A percentile compares a stretch with the other conserved stretches of the same genome.
Conservation (phyloP, 257 asterid species). For the Penstemon eatonii region DNA sequence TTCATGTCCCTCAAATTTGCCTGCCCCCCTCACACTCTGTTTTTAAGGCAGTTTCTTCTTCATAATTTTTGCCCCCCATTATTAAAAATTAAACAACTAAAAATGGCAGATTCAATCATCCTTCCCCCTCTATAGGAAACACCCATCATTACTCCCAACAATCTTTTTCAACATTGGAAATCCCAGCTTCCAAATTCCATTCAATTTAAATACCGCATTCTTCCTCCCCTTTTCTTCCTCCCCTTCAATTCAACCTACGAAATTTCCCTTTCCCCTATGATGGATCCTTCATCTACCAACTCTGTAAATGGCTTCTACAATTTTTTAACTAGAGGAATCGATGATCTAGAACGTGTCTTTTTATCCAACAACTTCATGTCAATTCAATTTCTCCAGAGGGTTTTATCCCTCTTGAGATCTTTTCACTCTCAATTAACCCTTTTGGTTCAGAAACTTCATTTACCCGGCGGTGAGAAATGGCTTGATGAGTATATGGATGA, state of each 20-base stretch:
- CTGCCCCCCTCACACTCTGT: constrained; percentile 30
- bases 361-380: constrained; percentile 80
- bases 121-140: constrained; percentile 89
- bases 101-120: constrained; percentile 83
- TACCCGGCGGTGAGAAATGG: constrained; percentile 94
- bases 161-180: constrained; percentile 66
- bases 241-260: not conserved
- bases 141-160: constrained; percentile 96
- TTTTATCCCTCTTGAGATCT: constrained; percentile 68
- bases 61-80: constrained; percentile 26
- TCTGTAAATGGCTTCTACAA: constrained; percentile 84
- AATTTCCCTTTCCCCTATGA: constrained; percentile 28
- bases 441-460: constrained; percentile 74
- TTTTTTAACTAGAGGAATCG: constrained; percentile 70
- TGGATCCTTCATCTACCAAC: constrained; percentile 82
- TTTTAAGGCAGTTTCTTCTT: constrained; percentile 13
- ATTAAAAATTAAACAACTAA: constrained; percentile 60
- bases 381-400: constrained; percentile 77
- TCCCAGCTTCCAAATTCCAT: constrained; percentile 51
- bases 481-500: constrained; percentile 97
- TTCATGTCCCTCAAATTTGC: constrained; percentile 43
- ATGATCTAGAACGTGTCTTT: constrained; percentile 75
- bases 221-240: not conserved
- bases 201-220: constrained; percentile 11
- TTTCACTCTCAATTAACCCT: constrained; percentile 70